These are phyloP conservation scores for Pestalotiopsis sp. DNA, from an alignment of 2,329 filamentous ascomycete genomes.

Conservation along the genomic window DNA sequence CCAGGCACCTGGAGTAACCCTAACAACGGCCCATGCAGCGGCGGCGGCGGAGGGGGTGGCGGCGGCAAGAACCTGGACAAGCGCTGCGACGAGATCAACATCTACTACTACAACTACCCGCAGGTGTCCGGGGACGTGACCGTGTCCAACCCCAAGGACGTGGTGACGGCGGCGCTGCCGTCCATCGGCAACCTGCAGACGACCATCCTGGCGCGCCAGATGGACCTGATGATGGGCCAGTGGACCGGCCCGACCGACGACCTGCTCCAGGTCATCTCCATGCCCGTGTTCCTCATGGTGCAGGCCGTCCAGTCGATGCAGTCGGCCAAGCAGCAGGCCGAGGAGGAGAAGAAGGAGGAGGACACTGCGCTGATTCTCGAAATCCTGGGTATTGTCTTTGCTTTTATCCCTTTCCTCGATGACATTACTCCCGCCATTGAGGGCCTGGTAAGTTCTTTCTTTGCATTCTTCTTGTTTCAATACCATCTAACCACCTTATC, in stretches of 20 bases:
- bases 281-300: slow-evolving; percentile 1
- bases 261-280: slow-evolving; percentile 1
- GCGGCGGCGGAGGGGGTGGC: not conserved
- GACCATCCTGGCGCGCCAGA: not conserved
- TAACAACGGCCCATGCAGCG: not conserved
- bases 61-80: not conserved
- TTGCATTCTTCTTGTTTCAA: not conserved
- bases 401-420: too few species aligned
- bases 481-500: not conserved
- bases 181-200: not conserved
- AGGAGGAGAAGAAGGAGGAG: too few species aligned
- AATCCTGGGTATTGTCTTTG: too few species aligned
- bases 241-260: not conserved
- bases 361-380: too few species aligned
- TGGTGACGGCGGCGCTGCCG: not conserved
- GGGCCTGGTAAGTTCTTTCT: not conserved
- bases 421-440: too few species aligned
- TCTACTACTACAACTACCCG: not conserved
- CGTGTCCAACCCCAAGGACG: slow-evolving; percentile 8
- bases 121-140: not conserved
- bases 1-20: too few species aligned
- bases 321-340: too few species aligned
- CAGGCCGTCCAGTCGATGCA: not conserved
- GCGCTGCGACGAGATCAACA: not conserved
- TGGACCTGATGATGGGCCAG: slow-evolving; percentile 6